Conservation (phyloP, 352 stramenopile genomes). For the Phytopythium aichiense region DNA sequence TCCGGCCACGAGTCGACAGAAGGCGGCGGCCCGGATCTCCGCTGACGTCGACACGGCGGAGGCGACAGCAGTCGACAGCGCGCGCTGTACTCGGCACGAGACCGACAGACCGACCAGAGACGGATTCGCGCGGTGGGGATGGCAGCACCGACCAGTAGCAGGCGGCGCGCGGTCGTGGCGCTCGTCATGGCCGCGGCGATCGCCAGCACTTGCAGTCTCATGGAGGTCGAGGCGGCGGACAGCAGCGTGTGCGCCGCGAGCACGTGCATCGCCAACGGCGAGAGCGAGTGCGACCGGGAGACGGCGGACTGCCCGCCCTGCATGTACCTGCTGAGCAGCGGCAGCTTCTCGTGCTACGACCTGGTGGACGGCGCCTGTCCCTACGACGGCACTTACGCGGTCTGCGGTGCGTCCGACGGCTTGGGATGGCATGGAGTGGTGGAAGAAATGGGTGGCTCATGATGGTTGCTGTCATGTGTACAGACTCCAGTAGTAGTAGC, state of each 20-base stretch:
- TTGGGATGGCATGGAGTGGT: background rate
- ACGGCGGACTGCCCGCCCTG: slow-evolving; percentile 48
- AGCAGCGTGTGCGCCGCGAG: slow-evolving; percentile 31
- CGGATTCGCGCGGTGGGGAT: background rate
- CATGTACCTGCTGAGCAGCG: slow-evolving; percentile 58
- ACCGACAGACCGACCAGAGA: background rate
- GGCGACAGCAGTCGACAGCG: background rate
- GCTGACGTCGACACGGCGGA: background rate
- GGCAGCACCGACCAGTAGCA: background rate
- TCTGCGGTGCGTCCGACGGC: slow-evolving; percentile 2
- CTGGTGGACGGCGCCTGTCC: slow-evolving; percentile 32
- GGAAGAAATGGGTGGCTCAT: background rate
- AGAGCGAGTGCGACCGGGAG: slow-evolving; percentile 40
- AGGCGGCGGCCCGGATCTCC: background rate
- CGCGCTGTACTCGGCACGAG: background rate
- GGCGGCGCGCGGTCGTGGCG: background rate
- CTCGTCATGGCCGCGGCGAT: background rate
- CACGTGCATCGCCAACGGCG: slow-evolving; percentile 56
- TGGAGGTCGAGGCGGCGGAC: slow-evolving; percentile 3
- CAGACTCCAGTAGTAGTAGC: background rate
- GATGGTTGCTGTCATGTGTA: background rate
- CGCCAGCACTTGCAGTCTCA: background rate
- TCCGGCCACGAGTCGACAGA: background rate
- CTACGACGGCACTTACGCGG: slow-evolving; percentile 11
- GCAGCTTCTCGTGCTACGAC: slow-evolving; percentile 67